These are phyloP conservation scores for Candida pseudoglaebosa DNA, from an alignment of 805 yeast species.

Conservation along the genomic window DNA sequence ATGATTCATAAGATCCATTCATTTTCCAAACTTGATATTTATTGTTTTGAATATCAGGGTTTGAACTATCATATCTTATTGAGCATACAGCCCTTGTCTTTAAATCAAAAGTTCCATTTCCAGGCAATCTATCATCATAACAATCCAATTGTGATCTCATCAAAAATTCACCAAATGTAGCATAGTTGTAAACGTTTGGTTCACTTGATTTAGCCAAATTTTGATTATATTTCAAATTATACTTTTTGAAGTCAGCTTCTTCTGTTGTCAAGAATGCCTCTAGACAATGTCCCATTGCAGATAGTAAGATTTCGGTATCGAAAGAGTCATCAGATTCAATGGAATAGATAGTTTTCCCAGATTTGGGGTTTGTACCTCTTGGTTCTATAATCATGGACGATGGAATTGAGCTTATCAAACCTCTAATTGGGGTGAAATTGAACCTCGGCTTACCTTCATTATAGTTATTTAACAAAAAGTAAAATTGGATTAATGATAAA, in stretches of 20 bases:
- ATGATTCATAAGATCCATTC: constrained; percentile 71
- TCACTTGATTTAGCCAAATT: constrained; percentile 5
- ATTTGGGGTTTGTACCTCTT: constrained; percentile 27
- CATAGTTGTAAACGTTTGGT: constrained; percentile 60
- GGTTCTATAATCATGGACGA: constrained; percentile 49
- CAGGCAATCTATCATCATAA: constrained; percentile 70
- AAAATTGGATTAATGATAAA: constrained; percentile 66
- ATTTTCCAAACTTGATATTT: constrained; percentile 64
- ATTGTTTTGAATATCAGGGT: constrained; percentile 51
- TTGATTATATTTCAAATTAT: constrained; percentile 18
- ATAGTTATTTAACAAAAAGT: constrained; percentile 55
- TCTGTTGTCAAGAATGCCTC: constrained; percentile 71
- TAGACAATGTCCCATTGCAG: constrained; percentile 72
- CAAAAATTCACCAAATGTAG: constrained; percentile 61
- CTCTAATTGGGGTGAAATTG: constrained; percentile 38
- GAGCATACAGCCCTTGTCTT: constrained; percentile 91
- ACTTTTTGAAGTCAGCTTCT: constrained; percentile 45
- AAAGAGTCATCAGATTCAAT: constrained; percentile 68
- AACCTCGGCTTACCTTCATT: constrained; percentile 20
- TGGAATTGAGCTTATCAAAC: constrained; percentile 45
- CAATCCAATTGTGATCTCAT: constrained; percentile 93
- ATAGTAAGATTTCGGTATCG: constrained; percentile 63
- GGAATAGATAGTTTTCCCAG: constrained; percentile 43
- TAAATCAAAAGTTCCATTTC: constrained; percentile 86
- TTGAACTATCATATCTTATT: constrained; percentile 70